Base-by-base conservation (phyloP, 2,329 filamentous ascomycete genomes). In the Diaporthe amygdali region DNA sequence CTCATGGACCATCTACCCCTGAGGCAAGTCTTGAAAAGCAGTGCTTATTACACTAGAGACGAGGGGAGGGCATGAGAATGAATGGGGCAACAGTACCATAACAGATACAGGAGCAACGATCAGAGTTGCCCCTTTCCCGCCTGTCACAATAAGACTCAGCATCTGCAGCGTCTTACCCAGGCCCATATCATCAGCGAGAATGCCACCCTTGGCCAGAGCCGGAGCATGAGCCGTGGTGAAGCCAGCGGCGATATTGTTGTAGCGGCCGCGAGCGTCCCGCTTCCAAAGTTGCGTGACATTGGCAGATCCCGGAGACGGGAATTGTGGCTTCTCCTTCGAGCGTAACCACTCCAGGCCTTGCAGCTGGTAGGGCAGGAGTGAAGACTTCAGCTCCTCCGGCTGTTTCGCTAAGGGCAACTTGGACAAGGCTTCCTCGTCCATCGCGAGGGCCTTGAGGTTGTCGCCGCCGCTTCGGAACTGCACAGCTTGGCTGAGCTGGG, bases 131-230 rank as follows among this genome's bases (percentile, higher is more conserved):
- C 90, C 90, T 2, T 84, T 79, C 0, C 83, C 82, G 7, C 85
- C 86, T 5, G 84, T 84, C 64, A 95, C 82, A 69, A 97, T 92
- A 44, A 97, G 82, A 67, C 93, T 93, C 75, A 97, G 96, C 59
- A 95, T 88, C 78, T 97, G 93, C 10, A 97, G 86, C 0, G 95
- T 97, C 83, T 97, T 97, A 30, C 95, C 95, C 6, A 97, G 82
- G 4, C 95, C 95, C 95, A 97, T 97, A 76, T 97, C 95, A 79
- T 97, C 95, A 2, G 94, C 94, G 10, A 97, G 86, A 63, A 97
- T 95, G 39, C 95, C 95, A 22, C 95, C 95, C 63, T 90, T 93
- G 8, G 93, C 90, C 27, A 97, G 85, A 0, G 83, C 80, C 0
- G 94, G 94, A 1, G 86, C 81, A 3, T 79, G 80, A 0, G 79